Evolutionary conservation across 192 early-diverging fungal genomes (phyloP).

Genomic region (Coemansia sp.): DNA sequence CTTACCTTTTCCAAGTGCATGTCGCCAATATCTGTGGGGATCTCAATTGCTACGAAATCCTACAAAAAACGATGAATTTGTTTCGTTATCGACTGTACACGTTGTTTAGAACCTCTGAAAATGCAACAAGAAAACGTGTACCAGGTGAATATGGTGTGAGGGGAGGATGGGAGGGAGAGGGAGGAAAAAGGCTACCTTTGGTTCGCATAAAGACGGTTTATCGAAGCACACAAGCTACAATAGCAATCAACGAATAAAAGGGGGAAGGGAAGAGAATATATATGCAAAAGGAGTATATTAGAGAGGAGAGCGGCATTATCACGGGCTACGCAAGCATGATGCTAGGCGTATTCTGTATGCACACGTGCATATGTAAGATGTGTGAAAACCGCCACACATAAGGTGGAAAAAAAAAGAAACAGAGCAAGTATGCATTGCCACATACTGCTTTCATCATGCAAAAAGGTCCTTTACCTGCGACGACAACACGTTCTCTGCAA

Average conservation of each 20-base stretch:
- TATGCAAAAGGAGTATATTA: too few relatives aligned
- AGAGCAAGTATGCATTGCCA: background rate
- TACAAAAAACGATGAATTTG: background rate
- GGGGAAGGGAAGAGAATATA: too few relatives aligned
- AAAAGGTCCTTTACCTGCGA: background rate
- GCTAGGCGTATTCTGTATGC: background rate
- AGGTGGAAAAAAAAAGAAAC: too few relatives aligned
- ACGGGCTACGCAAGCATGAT: background rate
- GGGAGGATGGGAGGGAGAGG: too few relatives aligned
- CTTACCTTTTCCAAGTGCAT: constrained; percentile 53
- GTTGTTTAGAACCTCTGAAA: background rate
- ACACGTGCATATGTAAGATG: background rate
- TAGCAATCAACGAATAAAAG: background rate
- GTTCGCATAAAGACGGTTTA: constrained; percentile 5
- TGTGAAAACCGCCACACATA: background rate
- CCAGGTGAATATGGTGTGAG: too few relatives aligned
- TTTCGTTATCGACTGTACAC: background rate
- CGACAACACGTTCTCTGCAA: background rate
- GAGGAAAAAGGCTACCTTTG: constrained; percentile 19
- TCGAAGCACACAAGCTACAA: constrained; percentile 17
- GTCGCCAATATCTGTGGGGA: constrained; percentile 13
- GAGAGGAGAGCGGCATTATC: background rate
- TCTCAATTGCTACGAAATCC: constrained; percentile 17
- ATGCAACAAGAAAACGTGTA: too few relatives aligned
- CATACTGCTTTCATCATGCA: background rate